Conservation (phyloP, 805 yeast species). For the Cyberlindnera petersonii region DNA sequence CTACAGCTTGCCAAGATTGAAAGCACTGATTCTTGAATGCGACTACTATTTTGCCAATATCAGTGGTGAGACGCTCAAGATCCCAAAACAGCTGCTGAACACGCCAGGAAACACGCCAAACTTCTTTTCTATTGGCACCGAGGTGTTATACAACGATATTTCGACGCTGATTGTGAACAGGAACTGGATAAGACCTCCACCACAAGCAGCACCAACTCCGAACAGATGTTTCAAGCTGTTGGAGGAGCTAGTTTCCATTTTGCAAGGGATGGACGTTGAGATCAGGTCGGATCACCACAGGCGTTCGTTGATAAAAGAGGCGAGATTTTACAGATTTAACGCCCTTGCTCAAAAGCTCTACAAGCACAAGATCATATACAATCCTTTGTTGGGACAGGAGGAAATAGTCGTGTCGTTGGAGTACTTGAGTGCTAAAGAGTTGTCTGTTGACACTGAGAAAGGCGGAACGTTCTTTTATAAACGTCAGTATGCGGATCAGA, state of each 20-base stretch:
- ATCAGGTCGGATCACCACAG: slow-evolving; percentile 55
- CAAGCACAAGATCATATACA: slow-evolving; percentile 44
- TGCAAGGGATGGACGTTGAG: slow-evolving; percentile 51
- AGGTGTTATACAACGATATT: slow-evolving; percentile 49
- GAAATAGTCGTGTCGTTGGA: slow-evolving; percentile 45
- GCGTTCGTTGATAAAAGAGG: slow-evolving; percentile 56
- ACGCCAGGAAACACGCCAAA: slow-evolving; percentile 73
- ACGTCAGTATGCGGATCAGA: slow-evolving; percentile 45
- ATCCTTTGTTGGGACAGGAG: slow-evolving; percentile 47
- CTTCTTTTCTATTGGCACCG: slow-evolving; percentile 62
- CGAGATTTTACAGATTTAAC: slow-evolving; percentile 70
- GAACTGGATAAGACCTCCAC: slow-evolving; percentile 71
- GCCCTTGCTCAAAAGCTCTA: slow-evolving; percentile 70
- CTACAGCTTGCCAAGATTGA: slow-evolving; percentile 59
- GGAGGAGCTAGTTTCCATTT: slow-evolving; percentile 40
- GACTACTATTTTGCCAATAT: slow-evolving; percentile 52
- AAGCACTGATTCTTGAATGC: slow-evolving; percentile 43
- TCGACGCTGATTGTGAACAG: slow-evolving; percentile 35
- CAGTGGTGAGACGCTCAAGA: slow-evolving; percentile 56
- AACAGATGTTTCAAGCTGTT: slow-evolving; percentile 18
- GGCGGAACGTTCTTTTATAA: slow-evolving; percentile 27
- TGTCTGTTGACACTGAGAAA: slow-evolving; percentile 12
- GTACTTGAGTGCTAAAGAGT: slow-evolving; percentile 11
- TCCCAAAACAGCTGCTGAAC: slow-evolving; percentile 52
- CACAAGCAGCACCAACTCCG: slow-evolving; percentile 55